phyloP scores from a whole-genome alignment of 2,329 filamentous ascomycete species.

The Pseudogymnoascus sp. region DNA sequence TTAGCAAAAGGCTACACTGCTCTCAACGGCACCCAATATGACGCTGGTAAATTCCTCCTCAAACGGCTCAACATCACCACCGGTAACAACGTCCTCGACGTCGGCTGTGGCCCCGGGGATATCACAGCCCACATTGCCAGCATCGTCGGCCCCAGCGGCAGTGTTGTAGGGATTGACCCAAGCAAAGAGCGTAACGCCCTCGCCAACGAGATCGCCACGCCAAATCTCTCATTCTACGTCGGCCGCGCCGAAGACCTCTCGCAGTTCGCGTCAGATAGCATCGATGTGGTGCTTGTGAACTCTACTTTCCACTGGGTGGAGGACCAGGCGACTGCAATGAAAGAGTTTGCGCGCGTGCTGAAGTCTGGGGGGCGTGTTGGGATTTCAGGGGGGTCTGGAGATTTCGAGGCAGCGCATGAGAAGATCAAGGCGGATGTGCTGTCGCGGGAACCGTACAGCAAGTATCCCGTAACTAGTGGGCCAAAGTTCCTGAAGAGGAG shows the following conservation, averaged over 20 bases:
- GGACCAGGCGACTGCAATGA: constrained; percentile 19
- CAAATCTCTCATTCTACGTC: constrained; percentile 18
- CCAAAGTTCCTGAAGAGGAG: constrained; percentile 21
- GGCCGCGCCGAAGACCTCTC: constrained; percentile 24
- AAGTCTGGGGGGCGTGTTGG: constrained; percentile 14
- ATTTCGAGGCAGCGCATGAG: background rate
- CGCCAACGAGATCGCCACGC: constrained; percentile 19
- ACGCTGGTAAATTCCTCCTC: constrained; percentile 22
- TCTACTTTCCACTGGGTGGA: constrained; percentile 25
- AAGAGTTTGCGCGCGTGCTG: constrained; percentile 21
- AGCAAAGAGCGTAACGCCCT: constrained; percentile 17
- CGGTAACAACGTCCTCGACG: constrained; percentile 25
- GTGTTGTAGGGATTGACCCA: constrained; percentile 28
- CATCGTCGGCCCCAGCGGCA: constrained; percentile 16
- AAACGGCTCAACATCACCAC: constrained; percentile 16
- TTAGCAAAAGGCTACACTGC: constrained; percentile 23
- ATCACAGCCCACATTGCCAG: constrained; percentile 22
- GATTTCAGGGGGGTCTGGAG: background rate
- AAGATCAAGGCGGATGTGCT: constrained; percentile 18
- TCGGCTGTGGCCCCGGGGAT: constrained; percentile 29
- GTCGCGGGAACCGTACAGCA: constrained; percentile 19
- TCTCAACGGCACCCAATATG: constrained; percentile 21
- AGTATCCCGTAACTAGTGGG: constrained; percentile 18
- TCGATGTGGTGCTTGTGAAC: constrained; percentile 23
- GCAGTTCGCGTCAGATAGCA: constrained; percentile 17